A percentile compares a stretch with the other conserved stretches of the same genome.
Evolutionary conservation across 2,329 filamentous ascomycete species (phyloP).

Genomic region (Penicillium italicum): DNA sequence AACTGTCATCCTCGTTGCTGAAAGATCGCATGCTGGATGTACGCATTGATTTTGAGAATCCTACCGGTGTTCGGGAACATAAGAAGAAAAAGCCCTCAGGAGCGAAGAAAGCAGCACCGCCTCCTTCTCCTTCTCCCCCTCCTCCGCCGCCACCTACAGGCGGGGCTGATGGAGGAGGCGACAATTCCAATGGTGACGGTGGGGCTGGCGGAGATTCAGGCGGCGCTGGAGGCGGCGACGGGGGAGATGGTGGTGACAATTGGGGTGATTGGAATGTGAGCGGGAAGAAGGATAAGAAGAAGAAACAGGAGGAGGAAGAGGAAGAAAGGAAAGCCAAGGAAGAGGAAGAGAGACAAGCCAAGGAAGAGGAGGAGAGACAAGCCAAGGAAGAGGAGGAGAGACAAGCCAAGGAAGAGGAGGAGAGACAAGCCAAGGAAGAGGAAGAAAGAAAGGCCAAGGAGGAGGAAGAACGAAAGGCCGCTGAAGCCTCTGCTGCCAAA

Average conservation of each 20-base stretch:
- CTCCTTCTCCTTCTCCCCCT: constrained; percentile 12
- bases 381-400: constrained; percentile 26
- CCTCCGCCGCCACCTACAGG: constrained; percentile 20
- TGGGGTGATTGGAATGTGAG: constrained; percentile 41
- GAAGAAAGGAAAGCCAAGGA: constrained; percentile 27
- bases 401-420: constrained; percentile 27
- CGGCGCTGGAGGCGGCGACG: constrained; percentile 30
- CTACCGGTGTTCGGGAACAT: constrained; percentile 32
- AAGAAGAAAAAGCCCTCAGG: constrained; percentile 32
- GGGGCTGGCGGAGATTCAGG: constrained; percentile 31
- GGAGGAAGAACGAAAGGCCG: constrained; percentile 28
- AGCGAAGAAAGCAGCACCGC: constrained; percentile 13
- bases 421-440: constrained; percentile 25
- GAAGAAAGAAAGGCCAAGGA: constrained; percentile 27
- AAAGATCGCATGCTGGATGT: constrained; percentile 10
- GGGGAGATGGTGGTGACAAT: constrained; percentile 37
- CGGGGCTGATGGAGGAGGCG: constrained; percentile 41
- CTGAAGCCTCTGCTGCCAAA: constrained; percentile 30
- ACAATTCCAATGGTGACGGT: constrained; percentile 31
- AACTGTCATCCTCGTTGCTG: constrained; percentile 4
- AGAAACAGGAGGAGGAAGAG: constrained; percentile 33
- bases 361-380: constrained; percentile 31
- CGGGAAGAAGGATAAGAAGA: constrained; percentile 28
- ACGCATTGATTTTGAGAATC: constrained; percentile 25
- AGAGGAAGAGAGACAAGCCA: constrained; percentile 21